These are phyloP conservation scores for Neospora caninum DNA, from an alignment of 169 alveolate genomes.

Conservation along the genomic window DNA sequence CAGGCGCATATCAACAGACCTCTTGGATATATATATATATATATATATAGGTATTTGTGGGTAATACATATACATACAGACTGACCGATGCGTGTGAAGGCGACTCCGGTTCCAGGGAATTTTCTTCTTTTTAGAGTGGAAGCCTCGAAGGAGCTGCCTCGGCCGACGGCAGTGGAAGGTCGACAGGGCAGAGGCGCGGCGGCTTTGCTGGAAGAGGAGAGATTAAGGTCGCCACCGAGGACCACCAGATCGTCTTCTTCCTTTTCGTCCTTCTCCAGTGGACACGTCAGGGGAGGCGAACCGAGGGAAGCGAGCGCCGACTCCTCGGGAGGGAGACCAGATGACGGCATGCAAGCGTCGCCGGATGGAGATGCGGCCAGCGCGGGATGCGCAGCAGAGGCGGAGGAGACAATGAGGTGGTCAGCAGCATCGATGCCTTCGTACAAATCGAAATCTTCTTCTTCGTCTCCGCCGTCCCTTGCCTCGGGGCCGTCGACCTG, in stretches of 20 bases:
- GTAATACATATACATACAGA: neutral
- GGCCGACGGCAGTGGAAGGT: neutral
- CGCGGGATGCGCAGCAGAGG: neutral
- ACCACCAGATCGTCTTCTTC: constrained; percentile 4
- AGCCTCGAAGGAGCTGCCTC: neutral
- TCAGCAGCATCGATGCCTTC: constrained; percentile 11
- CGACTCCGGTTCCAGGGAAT: neutral
- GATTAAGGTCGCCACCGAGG: neutral
- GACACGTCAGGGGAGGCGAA: neutral
- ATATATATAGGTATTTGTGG: neutral
- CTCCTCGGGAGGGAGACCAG: neutral
- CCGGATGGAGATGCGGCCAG: neutral
- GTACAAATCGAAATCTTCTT: constrained; percentile 15
- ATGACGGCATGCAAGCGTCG: neutral
- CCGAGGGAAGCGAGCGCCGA: neutral
- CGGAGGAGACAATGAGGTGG: neutral
- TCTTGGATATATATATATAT: neutral
- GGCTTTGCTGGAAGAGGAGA: neutral
- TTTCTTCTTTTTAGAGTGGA: neutral
- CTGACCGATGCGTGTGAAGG: neutral
- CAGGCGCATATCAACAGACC: neutral
- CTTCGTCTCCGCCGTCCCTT: neutral
- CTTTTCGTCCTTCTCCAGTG: neutral
- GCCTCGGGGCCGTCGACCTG: neutral
- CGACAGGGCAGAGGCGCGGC: neutral